phyloP scores from a whole-genome alignment of 768 basidiomycete genomes.

The Obba rivulosa region DNA sequence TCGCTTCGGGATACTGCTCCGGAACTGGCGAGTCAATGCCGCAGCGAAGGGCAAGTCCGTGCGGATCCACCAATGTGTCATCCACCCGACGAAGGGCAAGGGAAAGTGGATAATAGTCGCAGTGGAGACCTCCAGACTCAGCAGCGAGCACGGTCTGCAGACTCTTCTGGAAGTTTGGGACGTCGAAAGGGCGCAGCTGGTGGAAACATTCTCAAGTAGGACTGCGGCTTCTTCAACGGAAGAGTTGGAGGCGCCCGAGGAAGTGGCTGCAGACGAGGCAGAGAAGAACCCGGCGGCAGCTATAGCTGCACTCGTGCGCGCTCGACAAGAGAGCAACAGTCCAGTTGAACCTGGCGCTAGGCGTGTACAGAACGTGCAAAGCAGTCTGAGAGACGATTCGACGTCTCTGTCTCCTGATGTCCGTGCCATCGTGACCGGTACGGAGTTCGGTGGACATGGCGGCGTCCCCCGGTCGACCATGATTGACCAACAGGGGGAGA shows the following conservation, averaged over 20 bases:
- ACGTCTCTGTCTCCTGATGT: conserved; percentile 58
- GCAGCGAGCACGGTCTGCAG: conserved; percentile 26
- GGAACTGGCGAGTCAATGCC: conserved; percentile 77
- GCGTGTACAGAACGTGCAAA: conserved; percentile 11
- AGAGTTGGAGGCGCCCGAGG: conserved; percentile 48
- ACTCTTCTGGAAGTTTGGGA: conserved; percentile 83
- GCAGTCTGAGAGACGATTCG: conserved; percentile 23
- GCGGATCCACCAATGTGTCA: conserved; percentile 65
- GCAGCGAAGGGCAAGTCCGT: conserved; percentile 46
- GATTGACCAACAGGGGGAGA: conserved; percentile 8
- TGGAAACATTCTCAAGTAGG: conserved; percentile 74
- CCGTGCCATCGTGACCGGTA: conserved; percentile 62
- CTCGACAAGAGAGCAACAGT: conserved; percentile 41
- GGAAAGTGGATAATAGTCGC: conserved; percentile 91
- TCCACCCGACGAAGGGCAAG: conserved; percentile 84
- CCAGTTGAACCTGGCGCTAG: conserved; percentile 7
- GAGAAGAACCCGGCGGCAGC: conserved; percentile 65
- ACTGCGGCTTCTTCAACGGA: conserved; percentile 40
- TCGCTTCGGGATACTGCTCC: conserved; percentile 84
- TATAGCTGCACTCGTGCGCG: conserved; percentile 75
- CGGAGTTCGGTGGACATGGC: conserved; percentile 73
- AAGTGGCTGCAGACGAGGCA: conserved; percentile 46
- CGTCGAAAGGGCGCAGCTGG: conserved; percentile 71
- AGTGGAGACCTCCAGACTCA: conserved; percentile 40
- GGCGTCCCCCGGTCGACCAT: conserved; percentile 28